A percentile compares a stretch with the other conserved stretches of the same genome.
Evolutionary conservation across 305 asterid genomes (phyloP).

Genomic region (Plantago rigida): DNA sequence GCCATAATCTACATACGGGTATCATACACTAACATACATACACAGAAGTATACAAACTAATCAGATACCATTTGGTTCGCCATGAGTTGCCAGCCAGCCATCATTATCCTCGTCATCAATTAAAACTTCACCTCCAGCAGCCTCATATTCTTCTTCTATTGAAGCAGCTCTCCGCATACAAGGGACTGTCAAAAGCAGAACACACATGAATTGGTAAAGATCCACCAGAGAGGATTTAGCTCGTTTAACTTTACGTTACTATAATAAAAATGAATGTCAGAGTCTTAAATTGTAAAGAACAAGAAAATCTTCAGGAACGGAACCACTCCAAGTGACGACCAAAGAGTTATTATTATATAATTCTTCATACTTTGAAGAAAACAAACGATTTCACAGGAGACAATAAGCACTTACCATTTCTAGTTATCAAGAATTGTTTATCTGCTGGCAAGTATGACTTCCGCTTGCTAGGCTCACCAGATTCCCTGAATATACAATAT

Average conservation of each 20-base stretch:
- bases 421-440: conserved; percentile 80
- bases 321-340: no score
- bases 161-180: conserved; percentile 93
- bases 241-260: no score
- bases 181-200: conserved; percentile 49
- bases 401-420: conserved; percentile 55
- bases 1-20: not conserved
- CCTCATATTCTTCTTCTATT: conserved; percentile 85
- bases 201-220: conserved; percentile 10
- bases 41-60: not conserved
- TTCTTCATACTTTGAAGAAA: conserved; percentile 1
- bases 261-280: no score
- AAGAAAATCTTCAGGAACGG: no score
- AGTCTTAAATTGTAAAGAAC: no score
- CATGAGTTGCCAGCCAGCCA: conserved; percentile 98
- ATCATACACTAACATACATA: not conserved
- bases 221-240: not conserved
- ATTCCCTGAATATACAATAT: conserved; percentile 53
- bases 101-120: conserved; percentile 78
- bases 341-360: not conserved
- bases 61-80: conserved; percentile 65
- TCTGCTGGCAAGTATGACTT: conserved; percentile 85
- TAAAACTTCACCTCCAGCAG: conserved; percentile 88
- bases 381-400: conserved; percentile 17
- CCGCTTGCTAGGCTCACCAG: conserved; percentile 89